Evolutionary conservation across 768 basidiomycete genomes (phyloP).

Genomic region (Coprinellus micaceus): DNA sequence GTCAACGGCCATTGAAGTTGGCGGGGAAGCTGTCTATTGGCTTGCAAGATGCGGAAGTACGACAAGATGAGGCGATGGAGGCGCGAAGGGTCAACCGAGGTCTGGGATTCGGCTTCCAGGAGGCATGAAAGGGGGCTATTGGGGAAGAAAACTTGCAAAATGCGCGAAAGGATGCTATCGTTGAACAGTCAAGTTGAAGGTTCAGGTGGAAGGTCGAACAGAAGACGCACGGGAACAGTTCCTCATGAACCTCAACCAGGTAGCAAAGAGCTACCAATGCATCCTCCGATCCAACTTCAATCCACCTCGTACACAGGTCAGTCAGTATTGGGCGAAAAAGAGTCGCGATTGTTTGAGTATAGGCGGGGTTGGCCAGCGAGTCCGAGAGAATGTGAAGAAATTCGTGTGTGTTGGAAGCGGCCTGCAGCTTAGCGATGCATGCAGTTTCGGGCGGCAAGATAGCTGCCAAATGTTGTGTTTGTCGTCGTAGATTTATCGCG

Average conservation of each 20-base stretch:
- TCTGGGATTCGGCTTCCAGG: constrained; percentile 24
- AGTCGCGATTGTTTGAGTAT: constrained; percentile 59
- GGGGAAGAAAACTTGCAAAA: constrained; percentile 43
- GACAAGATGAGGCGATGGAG: constrained; percentile 72
- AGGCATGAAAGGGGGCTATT: constrained; percentile 55
- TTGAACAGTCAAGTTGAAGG: constrained; percentile 4
- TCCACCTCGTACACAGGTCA: constrained; percentile 81
- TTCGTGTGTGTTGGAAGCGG: constrained; percentile 34
- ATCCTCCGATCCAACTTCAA: constrained; percentile 51
- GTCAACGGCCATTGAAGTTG: constrained; percentile 64
- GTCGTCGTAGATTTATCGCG: constrained; percentile 52
- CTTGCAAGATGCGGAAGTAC: constrained; percentile 76
- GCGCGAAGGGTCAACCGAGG: constrained; percentile 37
- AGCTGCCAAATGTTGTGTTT: constrained; percentile 45
- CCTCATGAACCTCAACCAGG: constrained; percentile 64
- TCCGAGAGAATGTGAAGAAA: constrained; percentile 56
- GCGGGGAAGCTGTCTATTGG: constrained; percentile 64
- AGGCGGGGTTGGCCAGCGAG: constrained; percentile 55
- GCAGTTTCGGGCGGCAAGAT: constrained; percentile 39
- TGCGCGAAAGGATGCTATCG: constrained; percentile 51
- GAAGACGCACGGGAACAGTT: constrained; percentile 63
- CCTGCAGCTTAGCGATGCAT: constrained; percentile 35
- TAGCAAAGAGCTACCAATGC: constrained; percentile 54
- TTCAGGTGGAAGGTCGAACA: constrained; percentile 7
- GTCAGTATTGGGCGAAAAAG: constrained; percentile 73